Base-by-base conservation (phyloP, 371 early-diverging fungal genomes). In the Mucor mucedo region DNA sequence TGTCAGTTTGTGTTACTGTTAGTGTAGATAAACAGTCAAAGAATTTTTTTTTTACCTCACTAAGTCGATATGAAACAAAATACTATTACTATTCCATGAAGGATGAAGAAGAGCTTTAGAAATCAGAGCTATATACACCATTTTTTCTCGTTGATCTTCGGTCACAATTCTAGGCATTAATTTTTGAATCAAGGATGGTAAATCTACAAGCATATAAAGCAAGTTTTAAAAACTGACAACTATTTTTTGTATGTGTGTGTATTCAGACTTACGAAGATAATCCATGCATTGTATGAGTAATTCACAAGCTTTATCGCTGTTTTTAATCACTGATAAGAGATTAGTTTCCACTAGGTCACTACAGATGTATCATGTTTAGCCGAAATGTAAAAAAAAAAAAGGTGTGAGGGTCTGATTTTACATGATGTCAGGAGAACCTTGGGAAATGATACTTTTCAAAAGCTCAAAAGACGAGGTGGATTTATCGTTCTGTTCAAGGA, bases 251-350 rank as follows among this genome's bases (percentile, higher is more conserved):
- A n/a, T 21, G 28, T 32, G 32, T 45, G 32, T 52, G 2, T 28
- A 8, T 14, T 32, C 2, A 41, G 41, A 39, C 61, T 53, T 52
- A 62, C 62, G 11, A 28, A 35, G 13, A 65, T 47, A 55, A 6
- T 53, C 28, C 60, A 65, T 65, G 49, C 65, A 65, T 30, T 65
- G 28, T 3, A 65, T 59, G 2, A 65, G 44, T 14, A 65, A 27
- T 40, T 65, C 60, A 35, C 65, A 65, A 14, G 60, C 65, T 39
- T 47, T 32, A 32, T 59, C 41, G 38, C 52, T 65, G 6, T 7
- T 28, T 16, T 58, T 59, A 29, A 55, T 4, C 3, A 65, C 11
- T 9, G 49, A 16, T 14, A 65, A 30, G 5, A 65, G 39, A 16
- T 65, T 59, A 1, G 39, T 28, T 27, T 53, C 29, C 13, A 65